These are phyloP conservation scores for Schwanniomyces polymorphus DNA, from an alignment of 805 yeast genomes.

Conservation along the genomic window DNA sequence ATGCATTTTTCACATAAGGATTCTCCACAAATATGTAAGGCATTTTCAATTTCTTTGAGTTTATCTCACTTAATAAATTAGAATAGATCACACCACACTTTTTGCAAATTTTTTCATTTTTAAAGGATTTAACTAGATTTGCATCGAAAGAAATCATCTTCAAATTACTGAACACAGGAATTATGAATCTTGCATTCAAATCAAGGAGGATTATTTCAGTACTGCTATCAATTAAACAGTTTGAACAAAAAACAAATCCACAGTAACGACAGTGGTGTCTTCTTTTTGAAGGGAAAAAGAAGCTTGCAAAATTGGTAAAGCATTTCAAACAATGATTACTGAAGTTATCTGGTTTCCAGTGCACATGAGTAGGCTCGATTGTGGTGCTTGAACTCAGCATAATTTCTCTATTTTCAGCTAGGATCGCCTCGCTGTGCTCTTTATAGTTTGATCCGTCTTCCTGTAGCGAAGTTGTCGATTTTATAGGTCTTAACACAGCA, in stretches of 20 bases:
- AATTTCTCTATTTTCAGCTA: slow-evolving; percentile 11
- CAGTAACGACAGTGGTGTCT: slow-evolving; percentile 56
- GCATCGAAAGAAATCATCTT: slow-evolving; percentile 1
- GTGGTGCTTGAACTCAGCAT: slow-evolving; percentile 7
- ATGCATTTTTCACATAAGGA: slow-evolving; percentile 20
- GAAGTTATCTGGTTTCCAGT: slow-evolving; percentile 50
- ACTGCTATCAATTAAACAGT: slow-evolving; percentile 16
- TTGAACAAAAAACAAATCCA: slow-evolving; percentile 46
- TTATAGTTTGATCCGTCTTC: not conserved
- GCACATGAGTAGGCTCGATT: slow-evolving; percentile 49
- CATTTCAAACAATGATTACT: slow-evolving; percentile 45
- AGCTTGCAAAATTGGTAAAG: slow-evolving; percentile 30
- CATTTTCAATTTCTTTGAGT: slow-evolving; percentile 5
- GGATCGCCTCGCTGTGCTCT: not conserved
- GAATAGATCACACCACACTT: slow-evolving; percentile 28
- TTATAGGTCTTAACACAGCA: slow-evolving; percentile 49
- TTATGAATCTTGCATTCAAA: slow-evolving; percentile 29
- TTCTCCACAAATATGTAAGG: slow-evolving; percentile 31
- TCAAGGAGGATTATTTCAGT: slow-evolving; percentile 19
- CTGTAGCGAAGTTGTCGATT: not conserved
- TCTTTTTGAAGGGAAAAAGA: slow-evolving; percentile 26
- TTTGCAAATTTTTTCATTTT: slow-evolving; percentile 31
- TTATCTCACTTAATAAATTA: slow-evolving; percentile 10
- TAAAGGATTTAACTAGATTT: slow-evolving; percentile 11
- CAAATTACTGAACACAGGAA: slow-evolving; percentile 33